Evolutionary conservation across 148 eudicot genomes (phyloP), one percentile per base, ranked within the genome.

Genomic region (Rhododendron henanense): DNA sequence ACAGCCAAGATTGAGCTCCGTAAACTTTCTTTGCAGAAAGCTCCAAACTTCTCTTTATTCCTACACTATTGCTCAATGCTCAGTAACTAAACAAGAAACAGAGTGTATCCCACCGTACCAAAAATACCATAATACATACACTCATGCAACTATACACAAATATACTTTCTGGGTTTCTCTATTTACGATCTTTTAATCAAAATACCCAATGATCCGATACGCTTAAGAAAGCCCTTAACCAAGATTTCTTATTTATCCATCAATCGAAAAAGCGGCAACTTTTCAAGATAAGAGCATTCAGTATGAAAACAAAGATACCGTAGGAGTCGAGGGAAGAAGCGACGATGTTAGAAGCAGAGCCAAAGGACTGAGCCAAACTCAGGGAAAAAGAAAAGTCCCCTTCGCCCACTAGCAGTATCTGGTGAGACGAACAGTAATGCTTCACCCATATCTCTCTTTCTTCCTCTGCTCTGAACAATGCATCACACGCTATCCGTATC

Each of bases 311-410:
- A 87, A 53, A 73, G 45, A 23, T 33, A 47, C 90, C 92, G 59
- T 85, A 87, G 41, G 87, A 51, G 81, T 90, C 90, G 33, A 90
- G 89, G 0, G 92, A 87, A 85, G 90, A 84, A 16, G 92, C 87
- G 44, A 88, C 79, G 35, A 90, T 88, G 86, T 90, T 91, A 51
- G 85, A 75, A 65, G 87, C 92, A 83, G 90, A 90, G 61, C 77
- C 88, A 37, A 91, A 90, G 39, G 87, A 61, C 15, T 0, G 63
- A 21, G 93, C 90, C 87, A 91, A 90, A 41, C 83, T 81, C 10
- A 88, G 35, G 1, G 91, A 86, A 55, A 90, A 91, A 10, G 93
- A 91, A 89, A 91, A 88, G 44, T 91, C 93, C 14, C 93, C 93
- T 86, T 91, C 93, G 67, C 93, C 93, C 21, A 91, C 90, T 25